Evolutionary conservation across 371 early-diverging fungal genomes (phyloP).

Genomic region (Saksenaea oblongispora): DNA sequence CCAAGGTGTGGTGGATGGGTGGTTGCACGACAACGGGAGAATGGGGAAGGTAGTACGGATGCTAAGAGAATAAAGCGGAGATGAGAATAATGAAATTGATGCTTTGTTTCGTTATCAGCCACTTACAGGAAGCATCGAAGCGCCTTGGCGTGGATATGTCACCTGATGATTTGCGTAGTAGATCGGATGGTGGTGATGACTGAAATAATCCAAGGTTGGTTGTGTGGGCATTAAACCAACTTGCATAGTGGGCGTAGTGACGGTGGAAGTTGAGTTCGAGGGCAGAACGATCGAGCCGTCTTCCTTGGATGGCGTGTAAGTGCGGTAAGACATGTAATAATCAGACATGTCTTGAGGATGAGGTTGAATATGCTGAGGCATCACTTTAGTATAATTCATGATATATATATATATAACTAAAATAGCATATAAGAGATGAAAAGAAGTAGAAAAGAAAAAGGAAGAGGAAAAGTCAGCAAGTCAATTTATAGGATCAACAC

Average conservation of each 20-base stretch:
- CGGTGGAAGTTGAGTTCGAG: background rate
- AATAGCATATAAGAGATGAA: slow-evolving; percentile 1
- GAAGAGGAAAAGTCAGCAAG: background rate
- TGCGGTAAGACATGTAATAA: background rate
- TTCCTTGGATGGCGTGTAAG: background rate
- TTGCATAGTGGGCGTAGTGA: background rate
- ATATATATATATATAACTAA: background rate
- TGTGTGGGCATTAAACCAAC: background rate
- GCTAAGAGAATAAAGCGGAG: slow-evolving; percentile 7
- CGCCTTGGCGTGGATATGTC: slow-evolving; percentile 6
- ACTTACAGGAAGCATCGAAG: slow-evolving; percentile 4
- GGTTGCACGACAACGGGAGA: slow-evolving; percentile 8
- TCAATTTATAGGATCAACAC: slow-evolving; percentile 4
- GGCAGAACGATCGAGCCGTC: background rate
- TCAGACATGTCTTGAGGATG: slow-evolving; percentile 2
- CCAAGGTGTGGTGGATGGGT: slow-evolving; percentile 50
- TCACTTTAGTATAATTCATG: background rate
- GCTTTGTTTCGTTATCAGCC: slow-evolving; percentile 1
- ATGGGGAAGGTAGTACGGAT: slow-evolving; percentile 6
- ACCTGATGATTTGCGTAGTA: slow-evolving; percentile 1
- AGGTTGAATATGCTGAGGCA: slow-evolving; percentile 2
- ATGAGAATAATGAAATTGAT: slow-evolving; percentile 3
- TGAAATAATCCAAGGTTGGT: background rate
- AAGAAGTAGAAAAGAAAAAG: slow-evolving; percentile 1
- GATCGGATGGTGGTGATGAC: background rate